phyloP scores from a whole-genome alignment of 1,284 basidiomycete species.

The Ustilago xerochloae region DNA sequence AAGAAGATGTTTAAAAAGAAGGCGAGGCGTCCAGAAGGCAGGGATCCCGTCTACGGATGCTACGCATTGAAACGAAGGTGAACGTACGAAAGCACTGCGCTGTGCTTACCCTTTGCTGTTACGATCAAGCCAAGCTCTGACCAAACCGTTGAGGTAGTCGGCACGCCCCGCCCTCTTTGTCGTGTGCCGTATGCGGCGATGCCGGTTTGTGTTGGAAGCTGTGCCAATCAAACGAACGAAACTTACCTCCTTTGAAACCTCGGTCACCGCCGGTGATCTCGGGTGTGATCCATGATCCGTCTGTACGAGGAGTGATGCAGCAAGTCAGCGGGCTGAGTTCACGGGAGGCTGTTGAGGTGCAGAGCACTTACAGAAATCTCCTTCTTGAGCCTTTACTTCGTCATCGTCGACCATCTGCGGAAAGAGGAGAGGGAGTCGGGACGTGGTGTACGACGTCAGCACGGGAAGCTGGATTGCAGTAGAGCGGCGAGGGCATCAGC shows the following conservation, averaged over 20 bases:
- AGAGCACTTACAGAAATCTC: slow-evolving; percentile 60
- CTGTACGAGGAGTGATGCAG: slow-evolving; percentile 10
- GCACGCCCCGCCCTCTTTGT: neutral
- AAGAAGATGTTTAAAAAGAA: neutral
- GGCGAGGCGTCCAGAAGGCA: slow-evolving; percentile 5
- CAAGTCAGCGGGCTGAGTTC: too few species aligned
- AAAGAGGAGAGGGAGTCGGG: neutral
- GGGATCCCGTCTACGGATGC: neutral
- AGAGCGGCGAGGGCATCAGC: too few species aligned
- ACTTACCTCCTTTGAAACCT: slow-evolving; percentile 66
- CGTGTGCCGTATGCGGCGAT: neutral
- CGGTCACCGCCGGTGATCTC: slow-evolving; percentile 64
- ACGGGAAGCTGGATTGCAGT: too few species aligned
- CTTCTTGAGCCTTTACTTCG: slow-evolving; percentile 58
- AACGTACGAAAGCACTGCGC: slow-evolving; percentile 35
- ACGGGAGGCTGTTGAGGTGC: too few species aligned
- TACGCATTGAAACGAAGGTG: slow-evolving; percentile 23
- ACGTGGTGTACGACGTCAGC: neutral
- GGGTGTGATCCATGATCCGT: slow-evolving; percentile 65
- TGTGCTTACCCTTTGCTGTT: slow-evolving; percentile 51
- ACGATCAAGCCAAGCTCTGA: neutral
- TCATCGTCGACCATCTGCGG: slow-evolving; percentile 61
- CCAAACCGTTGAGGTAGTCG: neutral
- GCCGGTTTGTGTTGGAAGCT: neutral
- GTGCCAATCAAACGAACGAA: neutral